Evolutionary conservation across 306 rosid genomes (phyloP).

Genomic region (Gynostemma pentaphyllum): DNA sequence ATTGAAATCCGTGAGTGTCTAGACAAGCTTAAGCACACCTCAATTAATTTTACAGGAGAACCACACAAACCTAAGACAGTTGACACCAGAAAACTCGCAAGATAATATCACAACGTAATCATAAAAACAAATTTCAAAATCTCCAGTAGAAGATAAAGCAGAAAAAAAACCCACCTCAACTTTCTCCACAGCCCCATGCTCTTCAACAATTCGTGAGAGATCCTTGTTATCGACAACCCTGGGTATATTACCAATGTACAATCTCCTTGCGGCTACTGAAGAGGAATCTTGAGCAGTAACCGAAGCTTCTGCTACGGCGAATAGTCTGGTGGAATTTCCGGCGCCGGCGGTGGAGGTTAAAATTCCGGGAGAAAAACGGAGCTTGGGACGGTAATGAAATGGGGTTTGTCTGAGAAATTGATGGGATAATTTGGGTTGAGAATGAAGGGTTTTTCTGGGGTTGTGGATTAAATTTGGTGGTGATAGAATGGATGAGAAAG

Average conservation of each 20-base stretch:
- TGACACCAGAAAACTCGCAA: no score
- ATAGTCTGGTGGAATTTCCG: slow-evolving; percentile 19
- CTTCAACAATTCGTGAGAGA: slow-evolving; percentile 55
- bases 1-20: no score
- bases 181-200: slow-evolving; percentile 81
- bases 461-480: slow-evolving; percentile 33
- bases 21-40: no score
- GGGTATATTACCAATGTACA: slow-evolving; percentile 86
- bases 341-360: slow-evolving; percentile 12
- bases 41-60: no score
- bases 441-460: slow-evolving; percentile 21
- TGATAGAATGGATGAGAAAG: slow-evolving; percentile 37
- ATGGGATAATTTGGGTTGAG: slow-evolving; percentile 18
- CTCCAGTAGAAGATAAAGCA: neutral
- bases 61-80: neutral
- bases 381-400: slow-evolving; percentile 18
- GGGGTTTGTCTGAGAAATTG: slow-evolving; percentile 20
- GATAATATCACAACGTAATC: no score
- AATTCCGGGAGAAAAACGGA: slow-evolving; percentile 12
- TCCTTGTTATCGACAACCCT: slow-evolving; percentile 48
- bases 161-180: slow-evolving; percentile 40
- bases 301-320: slow-evolving; percentile 48
- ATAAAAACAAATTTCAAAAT: neutral
- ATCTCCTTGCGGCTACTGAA: slow-evolving; percentile 49
- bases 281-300: slow-evolving; percentile 16